Evolutionary conservation across 2,329 filamentous ascomycete genomes (phyloP).

Genomic region (Colletotrichum sp.): DNA sequence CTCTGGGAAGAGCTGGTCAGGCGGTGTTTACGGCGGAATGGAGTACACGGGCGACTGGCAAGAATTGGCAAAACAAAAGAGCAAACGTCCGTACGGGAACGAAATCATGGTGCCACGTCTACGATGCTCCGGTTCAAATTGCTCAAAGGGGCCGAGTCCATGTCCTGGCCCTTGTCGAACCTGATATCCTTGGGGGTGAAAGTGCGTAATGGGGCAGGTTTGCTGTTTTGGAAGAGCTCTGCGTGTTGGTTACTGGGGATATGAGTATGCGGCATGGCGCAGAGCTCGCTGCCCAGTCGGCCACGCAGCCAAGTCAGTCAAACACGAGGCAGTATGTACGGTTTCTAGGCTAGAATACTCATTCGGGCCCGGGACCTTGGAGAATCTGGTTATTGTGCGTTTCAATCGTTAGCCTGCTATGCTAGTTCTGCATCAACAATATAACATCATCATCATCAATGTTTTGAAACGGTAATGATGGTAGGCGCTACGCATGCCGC

Average conservation of each 20-base stretch:
- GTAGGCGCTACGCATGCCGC: neutral
- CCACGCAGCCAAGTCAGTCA: neutral
- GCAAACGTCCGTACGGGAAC: slow-evolving; percentile 1
- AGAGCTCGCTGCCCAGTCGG: neutral
- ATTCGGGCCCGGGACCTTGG: neutral
- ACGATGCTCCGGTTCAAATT: slow-evolving; percentile 6
- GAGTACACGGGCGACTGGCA: slow-evolving; percentile 4
- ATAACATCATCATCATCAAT: neutral
- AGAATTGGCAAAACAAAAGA: slow-evolving; percentile 1
- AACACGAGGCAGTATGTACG: slow-evolving; percentile 10
- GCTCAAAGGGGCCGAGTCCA: neutral
- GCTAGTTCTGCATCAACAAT: slow-evolving; percentile 2
- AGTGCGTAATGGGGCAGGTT: slow-evolving; percentile 12
- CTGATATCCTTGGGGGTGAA: neutral
- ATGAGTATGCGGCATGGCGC: neutral
- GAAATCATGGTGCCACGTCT: slow-evolving; percentile 8
- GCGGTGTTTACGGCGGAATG: slow-evolving; percentile 10
- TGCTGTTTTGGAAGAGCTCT: neutral
- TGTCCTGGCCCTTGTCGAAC: neutral
- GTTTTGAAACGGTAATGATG: neutral
- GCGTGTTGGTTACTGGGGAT: neutral
- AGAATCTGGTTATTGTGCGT: slow-evolving; percentile 11
- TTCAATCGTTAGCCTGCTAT: slow-evolving; percentile 18
- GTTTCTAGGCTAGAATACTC: slow-evolving; percentile 17
- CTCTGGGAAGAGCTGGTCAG: neutral